Evolutionary conservation across 495 filamentous ascomycete species (phyloP), one percentile per base, ranked within the genome.

Genomic region (Trichoderma asperelloides): DNA sequence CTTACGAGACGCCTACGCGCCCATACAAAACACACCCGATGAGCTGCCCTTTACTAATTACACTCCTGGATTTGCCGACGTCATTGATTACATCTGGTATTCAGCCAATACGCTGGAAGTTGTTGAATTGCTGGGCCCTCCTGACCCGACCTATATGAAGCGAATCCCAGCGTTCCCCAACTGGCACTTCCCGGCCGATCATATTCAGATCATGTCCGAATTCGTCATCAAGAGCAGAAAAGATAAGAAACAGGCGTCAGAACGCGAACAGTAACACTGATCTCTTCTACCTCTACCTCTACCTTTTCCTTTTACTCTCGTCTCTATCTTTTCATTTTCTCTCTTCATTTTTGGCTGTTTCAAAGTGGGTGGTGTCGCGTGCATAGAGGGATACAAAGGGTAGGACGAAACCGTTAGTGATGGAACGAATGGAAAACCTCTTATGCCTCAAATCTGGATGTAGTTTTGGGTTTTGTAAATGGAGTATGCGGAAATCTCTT

Each of bases 81-180:
- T 96, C 64, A 88, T 98, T 68, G 95, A 98, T 75, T 98, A 98
- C 76, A 90, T 98, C 73, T 98, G 92, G 92, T 98, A 93, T 79
- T 91, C 91, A 64, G 91, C 91, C 55, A 98, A 96, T 75, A 86
- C 91, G 37, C 82, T 98, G 55, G 91, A 96, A 73, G 88, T 96
- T 39, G 89, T 91, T 41, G 90, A 87, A 49, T 77, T 98, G 67
- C 90, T 98, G 12, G 96, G 95, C 8, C 88, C 94, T 45, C 91
- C 97, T 13, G 96, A 98, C 77, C 86, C 87, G 72, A 87, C 95
- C 15, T 96, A 98, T 76, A 87, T 98, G 67, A 88, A 89, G 70
- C 84, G 88, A 60, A 92, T 97, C 6, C 95, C 95, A 3, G 95
- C 95, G 0, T 98, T 98, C 78, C 95, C 95, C 13, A 96, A 98